Base-by-base conservation (phyloP, 352 stramenopile species). In the Phytophthora megakarya region DNA sequence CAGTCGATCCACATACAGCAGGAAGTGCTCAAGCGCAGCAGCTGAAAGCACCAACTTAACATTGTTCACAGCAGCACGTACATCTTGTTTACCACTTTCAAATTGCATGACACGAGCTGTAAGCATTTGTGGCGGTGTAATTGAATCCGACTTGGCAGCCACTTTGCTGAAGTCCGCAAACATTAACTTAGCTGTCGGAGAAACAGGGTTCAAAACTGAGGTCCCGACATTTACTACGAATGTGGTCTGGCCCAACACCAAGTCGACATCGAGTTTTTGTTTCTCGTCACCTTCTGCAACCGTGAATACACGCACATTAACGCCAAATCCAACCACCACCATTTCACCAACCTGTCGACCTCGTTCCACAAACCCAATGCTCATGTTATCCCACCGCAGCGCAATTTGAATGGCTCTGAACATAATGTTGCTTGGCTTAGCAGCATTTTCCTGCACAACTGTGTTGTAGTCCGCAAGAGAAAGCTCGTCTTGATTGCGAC, bases 1-100 rank as follows among this genome's bases (percentile, higher is more conserved):
- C 18, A 89, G 46, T 5, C 80, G 80, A 65, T 91, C 81, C 9
- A 84, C 61, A 39, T 80, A 89, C 49, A 90, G 60, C 47, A 92
- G 44, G 47, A 92, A 90, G 51, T 82, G 56, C 53, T 92, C 80
- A 4, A 92, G 71, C 13, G 73, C 78, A 18, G 70, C 48, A 6
- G 73, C 73, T 46, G 70, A 74, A 4, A 74, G 48, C 22, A 88
- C 59, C 25, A 89, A 37, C 25, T 77, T 79, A 25, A 87, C 48
- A 35, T 85, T 81, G 40, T 79, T 86, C 46, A 88, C 42, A 3
- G 52, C 43, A 46, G 73, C 72, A 23, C 73, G 62, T 18, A 88
- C 61, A 43, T 71, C 54, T 25, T 84, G 76, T 39, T 87, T 69
- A 16, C 76, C 78, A 43, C 46, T 79, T 61, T 81, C 65, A 50